These are phyloP conservation scores for Termitomyces sp. DNA, from an alignment of 768 basidiomycete species.

Conservation along the genomic window DNA sequence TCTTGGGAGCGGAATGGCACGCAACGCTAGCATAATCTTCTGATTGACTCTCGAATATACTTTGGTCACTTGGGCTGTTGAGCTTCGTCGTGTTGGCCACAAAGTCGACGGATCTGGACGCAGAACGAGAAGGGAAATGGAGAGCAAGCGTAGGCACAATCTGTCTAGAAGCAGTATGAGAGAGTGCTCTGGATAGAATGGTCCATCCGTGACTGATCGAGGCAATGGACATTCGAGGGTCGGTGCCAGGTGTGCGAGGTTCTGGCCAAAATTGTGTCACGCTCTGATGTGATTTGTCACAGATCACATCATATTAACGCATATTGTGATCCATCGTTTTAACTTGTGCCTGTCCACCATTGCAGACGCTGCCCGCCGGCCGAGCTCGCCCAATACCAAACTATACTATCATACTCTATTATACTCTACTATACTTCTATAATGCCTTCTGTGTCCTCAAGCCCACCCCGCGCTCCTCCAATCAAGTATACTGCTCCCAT, in stretches of 20 bases:
- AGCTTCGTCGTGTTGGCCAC: background rate
- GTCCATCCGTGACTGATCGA: conserved; percentile 17
- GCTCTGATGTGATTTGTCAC: conserved; percentile 4
- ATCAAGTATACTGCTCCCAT: conserved; percentile 63
- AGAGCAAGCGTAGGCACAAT: conserved; percentile 5
- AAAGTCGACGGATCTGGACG: background rate
- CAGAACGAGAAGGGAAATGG: conserved; percentile 2
- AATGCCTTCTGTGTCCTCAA: conserved; percentile 36
- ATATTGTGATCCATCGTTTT: background rate
- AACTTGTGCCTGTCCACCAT: conserved; percentile 9
- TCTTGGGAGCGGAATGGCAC: conserved; percentile 7
- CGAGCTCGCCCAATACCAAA: conserved; percentile 32
- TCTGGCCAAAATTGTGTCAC: conserved; percentile 7
- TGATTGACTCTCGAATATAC: conserved; percentile 26
- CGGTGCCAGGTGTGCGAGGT: background rate
- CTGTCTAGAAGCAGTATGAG: conserved; percentile 9
- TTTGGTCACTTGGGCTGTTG: background rate
- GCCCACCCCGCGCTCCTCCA: conserved; percentile 68
- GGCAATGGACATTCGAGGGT: conserved; percentile 29
- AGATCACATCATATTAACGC: background rate
- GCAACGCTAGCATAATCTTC: conserved; percentile 23
- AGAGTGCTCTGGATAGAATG: conserved; percentile 8
- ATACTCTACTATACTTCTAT: conserved; percentile 20
- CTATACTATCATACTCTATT: conserved; percentile 25
- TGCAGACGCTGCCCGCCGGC: conserved; percentile 34